Base-by-base conservation (phyloP, 2,329 filamentous ascomycete genomes). In the Ascochyta fabae region DNA sequence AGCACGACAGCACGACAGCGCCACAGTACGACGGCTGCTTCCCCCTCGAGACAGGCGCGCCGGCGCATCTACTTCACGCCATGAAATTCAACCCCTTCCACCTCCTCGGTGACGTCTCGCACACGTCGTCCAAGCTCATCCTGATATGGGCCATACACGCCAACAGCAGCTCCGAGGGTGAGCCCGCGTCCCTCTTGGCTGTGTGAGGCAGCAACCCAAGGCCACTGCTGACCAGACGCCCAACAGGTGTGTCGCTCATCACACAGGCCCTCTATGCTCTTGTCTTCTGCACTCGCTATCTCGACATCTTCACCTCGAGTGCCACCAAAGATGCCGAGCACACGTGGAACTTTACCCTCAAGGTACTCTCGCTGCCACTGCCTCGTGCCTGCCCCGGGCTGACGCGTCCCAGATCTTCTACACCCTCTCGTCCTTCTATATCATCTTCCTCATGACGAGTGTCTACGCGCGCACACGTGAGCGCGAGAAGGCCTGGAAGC, bases 401-500 rank as follows among this genome's bases (percentile, higher is more conserved):
- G 53, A 66, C 53, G 13, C 15, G 15, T 41, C n/a, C 22, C 50
- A 72, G 81, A 83, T 95, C 59, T 91, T 96, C 78, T 98, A 96
- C 78, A 89, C 96, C 58, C 70, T 85, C 3, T 91, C 90, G 4
- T 94, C 90, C 1, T 83, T 93, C 60, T 97, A 96, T 76, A 95
- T 93, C 67, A 85, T 97, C 59, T 88, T 84, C 53, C 77, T 96
- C 60, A 97, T 98, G 92, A 89, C 92, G 75, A 89, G 88, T 77
- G 80, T 92, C 22, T 96, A 87, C 75, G 89, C 93, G 10, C 86
- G 94, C 31, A 96, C 93, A n/a, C 82, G 93, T 38, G 94, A 98
- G 78, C 84, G 88, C 48, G 94, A 98, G 79, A 86, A 92, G 67
- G 90, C 92, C n/a, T 97, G 94, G 93, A 96, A 93, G 78, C 81